Conservation (phyloP, 257 asterid genomes). For the Paraleonurus japonicus region DNA sequence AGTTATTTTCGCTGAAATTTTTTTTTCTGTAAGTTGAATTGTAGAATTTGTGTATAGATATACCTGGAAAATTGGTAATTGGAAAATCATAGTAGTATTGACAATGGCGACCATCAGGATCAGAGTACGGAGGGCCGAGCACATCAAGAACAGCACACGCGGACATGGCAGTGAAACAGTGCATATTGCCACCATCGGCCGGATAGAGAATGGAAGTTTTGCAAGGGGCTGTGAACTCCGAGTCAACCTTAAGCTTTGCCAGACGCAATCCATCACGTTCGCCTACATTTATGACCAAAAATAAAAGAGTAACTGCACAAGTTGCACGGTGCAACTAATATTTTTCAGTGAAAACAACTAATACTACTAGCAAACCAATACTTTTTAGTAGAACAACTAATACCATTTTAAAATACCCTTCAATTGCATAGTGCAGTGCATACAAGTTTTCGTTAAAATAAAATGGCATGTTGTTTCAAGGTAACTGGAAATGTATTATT, state of each 20-base stretch:
- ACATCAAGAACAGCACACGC: constrained; percentile 90
- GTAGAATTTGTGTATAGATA: no score
- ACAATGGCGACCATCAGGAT: constrained; percentile 86
- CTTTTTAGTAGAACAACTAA: no score
- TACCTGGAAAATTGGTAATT: constrained; percentile 33
- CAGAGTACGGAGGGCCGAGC: constrained; percentile 88
- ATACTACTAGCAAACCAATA: no score
- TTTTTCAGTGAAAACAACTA: no score
- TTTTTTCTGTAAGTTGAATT: no score
- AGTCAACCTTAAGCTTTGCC: constrained; percentile 67
- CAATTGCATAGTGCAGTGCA: no score
- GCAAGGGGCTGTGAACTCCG: constrained; percentile 70
- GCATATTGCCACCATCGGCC: constrained; percentile 80
- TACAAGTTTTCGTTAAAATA: neutral
- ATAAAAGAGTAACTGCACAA: no score
- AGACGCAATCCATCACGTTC: constrained; percentile 37
- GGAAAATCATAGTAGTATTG: constrained; percentile 71
- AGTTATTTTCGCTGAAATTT: no score
- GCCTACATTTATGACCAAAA: constrained; percentile 7
- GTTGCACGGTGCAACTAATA: no score
- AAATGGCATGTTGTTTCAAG: neutral
- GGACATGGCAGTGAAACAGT: constrained; percentile 71
- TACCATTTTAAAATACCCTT: no score
- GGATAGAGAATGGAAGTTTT: constrained; percentile 72
- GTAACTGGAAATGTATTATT: no score